A percentile compares a stretch with the other conserved stretches of the same genome.
phyloP scores from a whole-genome alignment of 2,329 filamentous ascomycete species.

The Pezicula radicicola region DNA sequence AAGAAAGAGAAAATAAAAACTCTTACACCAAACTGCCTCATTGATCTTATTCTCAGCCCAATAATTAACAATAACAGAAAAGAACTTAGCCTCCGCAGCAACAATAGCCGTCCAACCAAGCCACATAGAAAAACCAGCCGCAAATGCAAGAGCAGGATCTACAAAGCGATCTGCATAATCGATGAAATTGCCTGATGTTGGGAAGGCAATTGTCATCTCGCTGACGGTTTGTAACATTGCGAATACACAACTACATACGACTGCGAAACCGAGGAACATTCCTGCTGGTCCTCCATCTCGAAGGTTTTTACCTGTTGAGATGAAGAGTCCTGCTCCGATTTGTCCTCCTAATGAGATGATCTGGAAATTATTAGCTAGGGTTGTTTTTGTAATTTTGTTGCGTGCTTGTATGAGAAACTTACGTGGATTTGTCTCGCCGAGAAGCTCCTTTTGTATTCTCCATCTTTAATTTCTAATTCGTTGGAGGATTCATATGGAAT shows the following conservation, averaged over 20 bases:
- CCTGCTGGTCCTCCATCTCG: slow-evolving; percentile 39
- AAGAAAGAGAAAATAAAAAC: not conserved
- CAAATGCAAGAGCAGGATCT: slow-evolving; percentile 10
- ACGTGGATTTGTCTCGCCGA: too few species aligned
- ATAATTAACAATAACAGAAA: slow-evolving; percentile 21
- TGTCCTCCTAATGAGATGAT: slow-evolving; percentile 31
- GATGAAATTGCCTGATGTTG: slow-evolving; percentile 31
- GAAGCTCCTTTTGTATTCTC: too few species aligned
- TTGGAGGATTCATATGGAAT: too few species aligned
- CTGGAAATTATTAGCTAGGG: not conserved
- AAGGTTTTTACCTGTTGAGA: slow-evolving; percentile 40
- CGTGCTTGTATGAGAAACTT: not conserved
- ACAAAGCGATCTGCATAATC: slow-evolving; percentile 13
- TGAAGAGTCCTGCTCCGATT: slow-evolving; percentile 42
- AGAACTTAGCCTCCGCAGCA: slow-evolving; percentile 22
- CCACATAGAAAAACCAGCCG: slow-evolving; percentile 32
- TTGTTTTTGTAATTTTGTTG: not conserved
- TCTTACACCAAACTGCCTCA: slow-evolving; percentile 12
- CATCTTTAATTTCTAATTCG: too few species aligned
- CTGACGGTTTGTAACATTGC: slow-evolving; percentile 40
- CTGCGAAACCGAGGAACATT: slow-evolving; percentile 36
- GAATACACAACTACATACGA: slow-evolving; percentile 44
- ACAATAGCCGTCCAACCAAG: slow-evolving; percentile 26
- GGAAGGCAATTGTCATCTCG: slow-evolving; percentile 36
- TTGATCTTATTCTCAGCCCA: slow-evolving; percentile 15